Conservation (phyloP, 371 early-diverging fungal genomes). For the Apophysomyces trapeziformis region DNA sequence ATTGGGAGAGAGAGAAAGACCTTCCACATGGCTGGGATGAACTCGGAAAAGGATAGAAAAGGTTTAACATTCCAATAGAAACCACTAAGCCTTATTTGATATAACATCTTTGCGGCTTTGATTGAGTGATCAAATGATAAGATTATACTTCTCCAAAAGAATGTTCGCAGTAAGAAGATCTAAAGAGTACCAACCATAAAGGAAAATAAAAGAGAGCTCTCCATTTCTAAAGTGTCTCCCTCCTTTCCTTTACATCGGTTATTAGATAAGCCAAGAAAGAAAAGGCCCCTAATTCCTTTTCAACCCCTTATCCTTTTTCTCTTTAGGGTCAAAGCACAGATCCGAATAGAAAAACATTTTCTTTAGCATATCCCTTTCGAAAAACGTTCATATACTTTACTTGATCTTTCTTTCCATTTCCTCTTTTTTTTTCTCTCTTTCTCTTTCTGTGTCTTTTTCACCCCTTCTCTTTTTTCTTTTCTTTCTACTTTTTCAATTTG, state of each 20-base stretch:
- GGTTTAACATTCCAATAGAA: too few relatives aligned
- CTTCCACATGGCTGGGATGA: too few relatives aligned
- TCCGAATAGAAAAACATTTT: constrained; percentile 5
- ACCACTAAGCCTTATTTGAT: too few relatives aligned
- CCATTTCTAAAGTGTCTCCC: not conserved
- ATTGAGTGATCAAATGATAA: too few relatives aligned
- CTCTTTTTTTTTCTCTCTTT: constrained; percentile 10
- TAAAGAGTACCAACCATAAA: too few relatives aligned
- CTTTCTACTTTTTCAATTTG: not conserved
- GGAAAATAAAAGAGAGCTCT: too few relatives aligned
- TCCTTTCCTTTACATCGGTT: not conserved
- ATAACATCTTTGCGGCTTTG: too few relatives aligned
- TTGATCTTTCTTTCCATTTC: constrained; percentile 16
- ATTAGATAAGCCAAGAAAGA: not conserved
- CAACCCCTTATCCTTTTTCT: constrained; percentile 9
- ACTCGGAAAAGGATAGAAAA: too few relatives aligned
- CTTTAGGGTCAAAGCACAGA: constrained; percentile 3
- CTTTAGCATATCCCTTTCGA: constrained; percentile 9
- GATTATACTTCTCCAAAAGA: too few relatives aligned
- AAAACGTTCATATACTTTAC: not conserved
- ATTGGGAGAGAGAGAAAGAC: too few relatives aligned
- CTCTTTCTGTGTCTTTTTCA: constrained; percentile 1
- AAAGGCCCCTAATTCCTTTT: constrained; percentile 6
- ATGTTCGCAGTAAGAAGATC: too few relatives aligned
- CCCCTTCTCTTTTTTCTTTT: not conserved